These are phyloP conservation scores for Dactylellina cionopaga DNA, from an alignment of 2,329 filamentous ascomycete species.

Conservation along the genomic window DNA sequence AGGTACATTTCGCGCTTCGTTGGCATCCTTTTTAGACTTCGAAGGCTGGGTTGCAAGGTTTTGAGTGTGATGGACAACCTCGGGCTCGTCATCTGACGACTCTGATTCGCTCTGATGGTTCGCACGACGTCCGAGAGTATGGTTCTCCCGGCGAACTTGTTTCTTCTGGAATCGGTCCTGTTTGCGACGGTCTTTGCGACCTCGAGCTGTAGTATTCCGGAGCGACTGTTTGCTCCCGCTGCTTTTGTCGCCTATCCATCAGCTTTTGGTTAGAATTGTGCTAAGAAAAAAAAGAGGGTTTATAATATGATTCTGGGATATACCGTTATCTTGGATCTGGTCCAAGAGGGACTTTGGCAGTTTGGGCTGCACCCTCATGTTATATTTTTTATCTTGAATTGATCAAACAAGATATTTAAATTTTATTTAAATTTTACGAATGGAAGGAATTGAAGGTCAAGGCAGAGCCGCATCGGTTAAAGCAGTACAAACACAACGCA, in stretches of 20 bases:
- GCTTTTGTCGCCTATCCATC: conserved; percentile 50
- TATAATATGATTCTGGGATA: neutral
- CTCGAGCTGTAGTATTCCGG: conserved; percentile 34
- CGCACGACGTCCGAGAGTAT: conserved; percentile 12
- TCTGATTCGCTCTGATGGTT: conserved; percentile 10
- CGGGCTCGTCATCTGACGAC: conserved; percentile 23
- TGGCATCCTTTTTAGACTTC: conserved; percentile 51
- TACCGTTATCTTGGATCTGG: conserved; percentile 43
- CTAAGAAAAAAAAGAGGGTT: neutral
- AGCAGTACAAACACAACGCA: neutral
- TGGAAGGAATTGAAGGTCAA: neutral
- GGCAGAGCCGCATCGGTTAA: conserved; percentile 26
- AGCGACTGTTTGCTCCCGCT: conserved; percentile 57
- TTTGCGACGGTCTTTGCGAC: conserved; percentile 74
- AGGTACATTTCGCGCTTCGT: conserved; percentile 29
- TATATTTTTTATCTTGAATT: neutral
- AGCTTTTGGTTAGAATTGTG: neutral
- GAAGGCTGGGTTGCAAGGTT: conserved; percentile 54
- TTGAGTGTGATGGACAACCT: neutral
- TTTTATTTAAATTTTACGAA: neutral
- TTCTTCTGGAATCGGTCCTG: conserved; percentile 73
- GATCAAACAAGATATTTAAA: neutral
- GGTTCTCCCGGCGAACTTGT: conserved; percentile 57
- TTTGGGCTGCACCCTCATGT: conserved; percentile 37
- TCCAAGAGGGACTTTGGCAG: conserved; percentile 44